A percentile compares a stretch with the other conserved stretches of the same genome.
Evolutionary conservation across 352 stramenopile genomes (phyloP).

Genomic region (Phytophthora pini): DNA sequence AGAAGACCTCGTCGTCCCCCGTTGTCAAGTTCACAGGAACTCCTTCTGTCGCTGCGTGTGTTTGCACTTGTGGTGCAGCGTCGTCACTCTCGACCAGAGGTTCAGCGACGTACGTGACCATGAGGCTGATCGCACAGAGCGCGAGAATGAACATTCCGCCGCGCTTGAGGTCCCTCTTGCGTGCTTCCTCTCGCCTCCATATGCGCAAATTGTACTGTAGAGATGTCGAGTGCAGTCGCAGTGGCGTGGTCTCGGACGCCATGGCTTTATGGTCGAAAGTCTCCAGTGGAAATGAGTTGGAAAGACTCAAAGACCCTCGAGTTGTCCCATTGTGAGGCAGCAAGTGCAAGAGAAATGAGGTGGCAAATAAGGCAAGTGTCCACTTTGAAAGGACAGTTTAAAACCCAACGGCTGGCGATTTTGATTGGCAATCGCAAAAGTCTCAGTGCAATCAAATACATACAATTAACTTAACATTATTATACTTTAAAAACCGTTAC

Average conservation of each 20-base stretch:
- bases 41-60: slow-evolving; percentile 25
- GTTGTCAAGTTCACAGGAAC: slow-evolving; percentile 14
- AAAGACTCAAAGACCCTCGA: slow-evolving; percentile 10
- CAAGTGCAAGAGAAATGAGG: slow-evolving; percentile 20
- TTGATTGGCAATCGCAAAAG: slow-evolving; percentile 31
- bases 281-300: slow-evolving; percentile 21
- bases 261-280: slow-evolving; percentile 3
- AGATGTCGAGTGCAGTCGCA: slow-evolving; percentile 29
- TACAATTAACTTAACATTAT: not conserved
- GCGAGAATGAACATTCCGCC: slow-evolving; percentile 34
- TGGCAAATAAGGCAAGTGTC: slow-evolving; percentile 5
- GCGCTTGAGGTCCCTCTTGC: slow-evolving; percentile 31
- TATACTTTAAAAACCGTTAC: slow-evolving; percentile 29
- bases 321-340: slow-evolving; percentile 31
- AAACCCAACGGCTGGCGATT: slow-evolving; percentile 9
- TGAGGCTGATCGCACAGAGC: slow-evolving; percentile 27
- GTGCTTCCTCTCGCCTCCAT: slow-evolving; percentile 33
- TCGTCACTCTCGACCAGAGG: slow-evolving; percentile 19
- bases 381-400: slow-evolving; percentile 20
- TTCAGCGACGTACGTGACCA: slow-evolving; percentile 27
- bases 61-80: slow-evolving; percentile 23
- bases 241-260: slow-evolving; percentile 32
- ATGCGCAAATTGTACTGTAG: slow-evolving; percentile 37
- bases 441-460: slow-evolving; percentile 19
- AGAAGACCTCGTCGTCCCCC: slow-evolving; percentile 42